Evolutionary conservation across 108 stramenopile genomes (phyloP), one percentile per base, ranked within the genome.

Genomic region (Poteriospumella lacustris): DNA sequence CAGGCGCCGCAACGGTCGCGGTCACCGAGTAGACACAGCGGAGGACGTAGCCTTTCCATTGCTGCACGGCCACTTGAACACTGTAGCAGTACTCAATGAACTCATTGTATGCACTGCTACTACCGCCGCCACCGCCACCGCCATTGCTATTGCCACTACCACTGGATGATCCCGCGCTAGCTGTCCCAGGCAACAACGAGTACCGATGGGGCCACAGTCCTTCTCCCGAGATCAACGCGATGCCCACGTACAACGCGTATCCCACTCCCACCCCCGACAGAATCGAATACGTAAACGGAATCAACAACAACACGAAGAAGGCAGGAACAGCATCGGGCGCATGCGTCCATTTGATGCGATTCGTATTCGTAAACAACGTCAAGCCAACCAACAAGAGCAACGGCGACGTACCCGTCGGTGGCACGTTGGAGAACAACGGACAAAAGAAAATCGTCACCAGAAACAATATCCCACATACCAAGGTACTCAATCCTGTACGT

Each of bases 201-300:
- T n/a, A n/a, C n/a, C n/a, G n/a, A n/a, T n/a, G n/a, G n/a, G n/a
- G n/a, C 15, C 15, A 73, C 3, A 73, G 15, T 56, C 19, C n/a
- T 12, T 73, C 70, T 39, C 70, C 70, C n/a, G 70, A 29, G 9
- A 42, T 5, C 15, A 73, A 52, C 36, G 31, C 70, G 9, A 73
- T 52, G 3, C 9, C 5, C 26, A 73, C 19, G 70, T 12, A 73
- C 3, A 73, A 19, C 5, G 42, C 41, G 42, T 73, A 73, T 3
- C 70, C 70, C 5, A 42, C 28, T n/a, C 12, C n/a, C 5, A 73
- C 70, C 12, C 70, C 70, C 5, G 12, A 73, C 38, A 73, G 47
- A 29, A 73, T 73, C 5, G 44, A 52, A 24, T 73, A 73, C 31
- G 70, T 73, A 31, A 73, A 73, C 26, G 70, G 70, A 52, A 73